Percentiles rank a stretch among this genome's conserved stretches.
Conservation (phyloP, 768 basidiomycete genomes). For the Kwoniella bestiolae region DNA sequence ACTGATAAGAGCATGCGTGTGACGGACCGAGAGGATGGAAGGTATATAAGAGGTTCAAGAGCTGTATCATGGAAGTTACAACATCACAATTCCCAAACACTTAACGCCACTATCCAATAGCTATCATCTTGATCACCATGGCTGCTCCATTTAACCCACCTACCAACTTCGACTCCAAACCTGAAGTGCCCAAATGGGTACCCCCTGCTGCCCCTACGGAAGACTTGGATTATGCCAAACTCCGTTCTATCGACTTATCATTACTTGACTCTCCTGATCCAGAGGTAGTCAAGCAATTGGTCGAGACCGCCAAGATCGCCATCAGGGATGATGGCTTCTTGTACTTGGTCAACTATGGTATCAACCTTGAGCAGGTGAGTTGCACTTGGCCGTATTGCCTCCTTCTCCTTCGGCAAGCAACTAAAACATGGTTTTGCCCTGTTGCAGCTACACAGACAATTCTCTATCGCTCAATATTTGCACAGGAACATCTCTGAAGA, state of each 20-base stretch:
- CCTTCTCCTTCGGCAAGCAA: too few relatives aligned
- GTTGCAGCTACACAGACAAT: conserved; percentile 37
- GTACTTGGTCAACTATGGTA: conserved; percentile 27
- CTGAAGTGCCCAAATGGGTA: conserved; percentile 11
- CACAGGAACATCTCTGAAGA: conserved; percentile 24
- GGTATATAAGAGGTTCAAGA: not conserved
- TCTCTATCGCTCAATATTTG: conserved; percentile 26
- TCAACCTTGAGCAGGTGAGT: conserved; percentile 22
- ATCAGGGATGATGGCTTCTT: conserved; percentile 31
- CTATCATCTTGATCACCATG: conserved; percentile 16
- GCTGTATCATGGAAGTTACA: not conserved
- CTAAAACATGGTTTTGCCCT: too few relatives aligned
- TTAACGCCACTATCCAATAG: not conserved
- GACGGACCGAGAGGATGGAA: not conserved
- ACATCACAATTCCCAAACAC: not conserved
- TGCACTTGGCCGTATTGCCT: too few relatives aligned
- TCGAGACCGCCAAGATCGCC: conserved; percentile 22
- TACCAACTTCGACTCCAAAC: conserved; percentile 16
- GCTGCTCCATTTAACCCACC: conserved; percentile 35
- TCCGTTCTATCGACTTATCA: conserved; percentile 28
- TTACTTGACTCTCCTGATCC: conserved; percentile 27
- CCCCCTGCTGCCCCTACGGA: conserved; percentile 13
- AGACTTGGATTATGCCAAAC: conserved; percentile 17
- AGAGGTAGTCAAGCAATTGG: conserved; percentile 8
- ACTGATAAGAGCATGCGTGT: not conserved